These are phyloP conservation scores for Fonsecaea erecta DNA, from an alignment of 2,329 filamentous ascomycete species.

Conservation along the genomic window DNA sequence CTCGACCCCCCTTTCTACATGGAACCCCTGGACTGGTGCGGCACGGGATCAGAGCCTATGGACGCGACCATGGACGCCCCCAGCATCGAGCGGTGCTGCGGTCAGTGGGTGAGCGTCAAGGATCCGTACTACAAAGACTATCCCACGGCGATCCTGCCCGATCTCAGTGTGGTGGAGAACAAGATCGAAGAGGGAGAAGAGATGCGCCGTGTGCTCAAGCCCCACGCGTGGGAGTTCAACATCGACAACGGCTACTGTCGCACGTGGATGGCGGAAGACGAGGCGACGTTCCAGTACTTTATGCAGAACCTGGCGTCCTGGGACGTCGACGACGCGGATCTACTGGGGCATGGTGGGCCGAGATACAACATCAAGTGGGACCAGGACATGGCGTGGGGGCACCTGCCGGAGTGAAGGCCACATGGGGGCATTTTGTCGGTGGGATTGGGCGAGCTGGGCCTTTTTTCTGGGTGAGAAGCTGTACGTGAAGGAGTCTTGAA, in stretches of 20 bases:
- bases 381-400: not conserved
- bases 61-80: not conserved
- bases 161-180: not conserved
- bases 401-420: not conserved
- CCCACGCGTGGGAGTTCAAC: constrained; percentile 7
- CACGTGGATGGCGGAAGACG: constrained; percentile 1
- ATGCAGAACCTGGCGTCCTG: constrained; percentile 2
- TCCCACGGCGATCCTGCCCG: not conserved
- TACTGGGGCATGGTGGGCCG: not conserved
- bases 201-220: constrained; percentile 8
- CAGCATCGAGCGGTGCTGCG: constrained; percentile 2
- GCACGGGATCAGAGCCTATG: not conserved
- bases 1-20: not conserved
- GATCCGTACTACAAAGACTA: constrained; percentile 1
- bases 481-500: too few species aligned
- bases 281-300: constrained; percentile 9
- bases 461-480: not conserved
- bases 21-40: not conserved
- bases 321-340: not conserved
- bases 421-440: too few species aligned
- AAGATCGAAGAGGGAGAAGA: not conserved
- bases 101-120: constrained; percentile 4
- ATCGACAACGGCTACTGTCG: not conserved
- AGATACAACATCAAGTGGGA: not conserved
- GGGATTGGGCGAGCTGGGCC: too few species aligned